Conservation (phyloP, 768 basidiomycete genomes). For the Strobilomyces confusus region DNA sequence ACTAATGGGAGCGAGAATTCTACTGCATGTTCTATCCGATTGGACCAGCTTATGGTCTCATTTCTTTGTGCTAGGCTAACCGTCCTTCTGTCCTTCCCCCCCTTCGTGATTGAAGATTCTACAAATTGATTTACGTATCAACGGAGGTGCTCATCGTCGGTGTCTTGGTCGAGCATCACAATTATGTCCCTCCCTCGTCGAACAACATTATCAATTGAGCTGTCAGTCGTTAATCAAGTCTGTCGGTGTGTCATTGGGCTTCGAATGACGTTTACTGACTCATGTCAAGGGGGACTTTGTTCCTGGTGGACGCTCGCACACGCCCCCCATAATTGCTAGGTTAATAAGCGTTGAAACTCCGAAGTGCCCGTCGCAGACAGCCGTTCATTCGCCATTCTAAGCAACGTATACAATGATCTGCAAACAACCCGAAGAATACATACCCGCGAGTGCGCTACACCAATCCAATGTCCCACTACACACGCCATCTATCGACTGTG, state of each 20-base stretch:
- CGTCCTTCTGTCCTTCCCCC: no score
- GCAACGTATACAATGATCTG: conserved; percentile 14
- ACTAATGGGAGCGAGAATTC: conserved; percentile 2
- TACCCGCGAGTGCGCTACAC: conserved; percentile 13
- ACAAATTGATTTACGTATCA: conserved; percentile 5
- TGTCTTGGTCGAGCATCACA: conserved; percentile 1
- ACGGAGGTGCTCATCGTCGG: not conserved
- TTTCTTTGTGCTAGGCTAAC: no score
- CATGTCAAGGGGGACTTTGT: conserved; percentile 1
- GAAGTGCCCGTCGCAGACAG: conserved; percentile 12
- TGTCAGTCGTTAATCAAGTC: not conserved
- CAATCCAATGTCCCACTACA: conserved; percentile 19
- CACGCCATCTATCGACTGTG: conserved; percentile 16
- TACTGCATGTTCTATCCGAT: conserved; percentile 1
- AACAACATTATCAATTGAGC: conserved; percentile 9
- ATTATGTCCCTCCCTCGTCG: not conserved
- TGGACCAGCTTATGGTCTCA: not conserved
- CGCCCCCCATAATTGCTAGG: conserved; percentile 18
- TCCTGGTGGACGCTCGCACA: conserved; percentile 5
- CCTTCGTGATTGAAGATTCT: not conserved
- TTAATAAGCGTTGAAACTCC: conserved; percentile 12
- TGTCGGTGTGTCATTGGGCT: conserved; percentile 17
- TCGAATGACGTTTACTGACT: conserved; percentile 12
- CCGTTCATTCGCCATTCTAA: conserved; percentile 5
- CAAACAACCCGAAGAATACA: conserved; percentile 23